Evolutionary conservation across 2,329 filamentous ascomycete genomes (phyloP).

Genomic region (Alternaria infectoria): DNA sequence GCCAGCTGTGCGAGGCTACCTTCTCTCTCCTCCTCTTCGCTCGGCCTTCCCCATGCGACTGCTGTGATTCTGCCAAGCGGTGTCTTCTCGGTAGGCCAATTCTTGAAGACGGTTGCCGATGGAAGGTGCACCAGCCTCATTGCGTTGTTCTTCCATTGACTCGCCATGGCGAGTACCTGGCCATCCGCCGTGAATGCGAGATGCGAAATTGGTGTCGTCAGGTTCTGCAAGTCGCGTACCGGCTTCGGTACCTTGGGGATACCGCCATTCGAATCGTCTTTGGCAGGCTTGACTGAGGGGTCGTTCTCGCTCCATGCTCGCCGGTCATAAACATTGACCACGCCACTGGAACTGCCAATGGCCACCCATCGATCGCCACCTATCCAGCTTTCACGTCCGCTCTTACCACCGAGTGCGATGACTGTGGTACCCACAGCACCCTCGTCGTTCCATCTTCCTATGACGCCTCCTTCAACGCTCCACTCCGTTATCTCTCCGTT

Average conservation of each 20-base stretch:
- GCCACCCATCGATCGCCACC: slow-evolving; percentile 90
- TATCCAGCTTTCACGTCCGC: slow-evolving; percentile 64
- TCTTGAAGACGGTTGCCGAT: slow-evolving; percentile 90
- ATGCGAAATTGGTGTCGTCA: slow-evolving; percentile 83
- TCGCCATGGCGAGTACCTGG: slow-evolving; percentile 86
- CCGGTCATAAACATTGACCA: slow-evolving; percentile 94
- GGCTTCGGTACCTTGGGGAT: slow-evolving; percentile 75
- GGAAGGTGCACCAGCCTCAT: slow-evolving; percentile 87
- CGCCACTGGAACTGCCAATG: slow-evolving; percentile 82
- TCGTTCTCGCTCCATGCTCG: slow-evolving; percentile 61
- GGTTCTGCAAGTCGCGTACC: slow-evolving; percentile 76
- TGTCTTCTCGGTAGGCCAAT: slow-evolving; percentile 94
- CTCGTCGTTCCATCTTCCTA: slow-evolving; percentile 88
- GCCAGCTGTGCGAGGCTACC: slow-evolving; percentile 67
- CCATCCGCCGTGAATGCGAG: slow-evolving; percentile 86
- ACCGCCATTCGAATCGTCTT: slow-evolving; percentile 46
- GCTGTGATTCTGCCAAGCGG: slow-evolving; percentile 81
- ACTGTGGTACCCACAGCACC: slow-evolving; percentile 86
- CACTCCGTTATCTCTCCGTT: slow-evolving; percentile 93
- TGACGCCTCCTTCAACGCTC: slow-evolving; percentile 71
- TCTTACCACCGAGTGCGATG: slow-evolving; percentile 75
- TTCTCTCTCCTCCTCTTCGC: slow-evolving; percentile 65
- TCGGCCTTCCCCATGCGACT: slow-evolving; percentile 55
- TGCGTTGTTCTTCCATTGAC: slow-evolving; percentile 86
- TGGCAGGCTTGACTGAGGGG: slow-evolving; percentile 9